phyloP scores from a whole-genome alignment of 345 rosid species.

The Syzygium aromaticum region DNA sequence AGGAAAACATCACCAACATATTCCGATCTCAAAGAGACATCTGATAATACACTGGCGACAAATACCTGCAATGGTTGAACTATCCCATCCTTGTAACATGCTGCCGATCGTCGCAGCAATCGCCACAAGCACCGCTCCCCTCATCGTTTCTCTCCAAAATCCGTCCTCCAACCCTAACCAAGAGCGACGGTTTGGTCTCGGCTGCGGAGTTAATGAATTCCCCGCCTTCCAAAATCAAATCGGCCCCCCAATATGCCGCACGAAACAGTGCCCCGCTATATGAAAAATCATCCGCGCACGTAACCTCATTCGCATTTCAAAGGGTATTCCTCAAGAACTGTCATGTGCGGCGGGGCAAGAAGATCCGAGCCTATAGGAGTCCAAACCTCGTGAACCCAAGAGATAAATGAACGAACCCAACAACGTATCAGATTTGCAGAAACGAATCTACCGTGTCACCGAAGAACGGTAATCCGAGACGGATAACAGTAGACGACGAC shows the following conservation, averaged over 20 bases:
- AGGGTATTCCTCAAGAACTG: background rate
- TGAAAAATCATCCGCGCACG: background rate
- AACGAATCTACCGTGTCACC: background rate
- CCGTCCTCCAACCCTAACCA: background rate
- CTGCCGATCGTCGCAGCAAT: conserved; percentile 29
- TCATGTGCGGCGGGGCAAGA: background rate
- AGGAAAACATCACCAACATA: background rate
- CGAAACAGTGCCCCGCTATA: background rate
- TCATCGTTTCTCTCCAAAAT: conserved; percentile 7
- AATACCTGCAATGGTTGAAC: conserved; percentile 29
- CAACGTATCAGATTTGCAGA: background rate
- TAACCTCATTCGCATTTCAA: background rate
- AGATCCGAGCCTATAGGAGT: background rate
- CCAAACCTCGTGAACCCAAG: background rate
- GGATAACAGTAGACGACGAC: background rate
- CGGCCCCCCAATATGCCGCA: background rate
- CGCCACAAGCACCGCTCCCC: conserved; percentile 29
- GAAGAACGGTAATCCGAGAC: background rate
- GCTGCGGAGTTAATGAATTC: background rate
- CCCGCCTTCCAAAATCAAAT: background rate
- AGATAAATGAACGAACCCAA: background rate
- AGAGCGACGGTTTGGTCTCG: background rate
- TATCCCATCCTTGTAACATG: conserved; percentile 36
- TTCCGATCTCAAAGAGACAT: background rate
- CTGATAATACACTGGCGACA: background rate